A percentile compares a stretch with the other conserved stretches of the same genome.
Evolutionary conservation across 2,329 filamentous ascomycete species (phyloP).

Genomic region (Decorospora gaudefroyi): DNA sequence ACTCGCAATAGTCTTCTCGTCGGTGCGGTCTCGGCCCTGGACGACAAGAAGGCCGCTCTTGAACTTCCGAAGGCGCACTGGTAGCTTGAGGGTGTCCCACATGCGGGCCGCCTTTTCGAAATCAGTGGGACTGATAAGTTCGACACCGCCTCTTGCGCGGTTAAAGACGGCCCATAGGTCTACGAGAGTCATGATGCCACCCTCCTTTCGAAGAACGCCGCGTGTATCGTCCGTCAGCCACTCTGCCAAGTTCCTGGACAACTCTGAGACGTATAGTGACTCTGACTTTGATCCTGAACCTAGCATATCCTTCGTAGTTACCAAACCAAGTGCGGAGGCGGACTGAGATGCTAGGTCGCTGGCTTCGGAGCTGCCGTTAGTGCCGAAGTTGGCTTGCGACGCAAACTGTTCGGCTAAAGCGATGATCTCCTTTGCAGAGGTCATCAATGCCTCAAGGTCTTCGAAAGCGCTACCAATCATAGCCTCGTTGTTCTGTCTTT

Average conservation of each 20-base stretch:
- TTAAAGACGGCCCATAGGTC: conserved; percentile 72
- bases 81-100: conserved; percentile 86
- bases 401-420: conserved; percentile 89
- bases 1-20: conserved; percentile 82
- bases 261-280: conserved; percentile 77
- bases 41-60: conserved; percentile 94
- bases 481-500: conserved; percentile 88
- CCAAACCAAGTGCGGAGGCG: conserved; percentile 78
- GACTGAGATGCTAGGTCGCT: conserved; percentile 78
- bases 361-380: conserved; percentile 66
- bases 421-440: conserved; percentile 93
- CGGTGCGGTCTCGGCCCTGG: conserved; percentile 83
- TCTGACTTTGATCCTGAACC: conserved; percentile 74
- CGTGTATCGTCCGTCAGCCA: conserved; percentile 48
- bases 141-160: conserved; percentile 86
- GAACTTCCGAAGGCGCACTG: conserved; percentile 84
- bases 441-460: conserved; percentile 95
- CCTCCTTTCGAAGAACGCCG: conserved; percentile 44
- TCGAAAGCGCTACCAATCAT: conserved; percentile 95
- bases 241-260: conserved; percentile 48
- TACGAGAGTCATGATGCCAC: conserved; percentile 48
- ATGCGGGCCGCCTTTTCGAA: conserved; percentile 86
- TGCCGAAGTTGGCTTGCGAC: conserved; percentile 63
- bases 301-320: conserved; percentile 95
- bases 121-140: conserved; percentile 87